phyloP scores from a whole-genome alignment of 169 alveolate genomes.

The Eimeria sp. region DNA sequence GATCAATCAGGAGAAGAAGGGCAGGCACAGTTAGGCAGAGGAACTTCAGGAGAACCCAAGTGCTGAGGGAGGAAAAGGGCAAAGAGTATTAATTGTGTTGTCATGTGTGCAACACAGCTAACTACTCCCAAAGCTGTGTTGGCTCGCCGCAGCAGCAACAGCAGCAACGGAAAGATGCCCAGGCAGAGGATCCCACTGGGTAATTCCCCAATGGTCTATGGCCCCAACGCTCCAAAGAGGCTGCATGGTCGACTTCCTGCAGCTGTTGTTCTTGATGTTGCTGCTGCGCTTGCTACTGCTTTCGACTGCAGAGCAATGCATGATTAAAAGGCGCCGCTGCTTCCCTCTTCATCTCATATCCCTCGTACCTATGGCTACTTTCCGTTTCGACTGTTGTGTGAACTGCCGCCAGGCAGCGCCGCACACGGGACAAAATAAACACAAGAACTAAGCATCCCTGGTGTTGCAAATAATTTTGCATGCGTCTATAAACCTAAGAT shows the following conservation, averaged over 20 bases:
- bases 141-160: too few species aligned
- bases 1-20: background rate
- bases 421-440: background rate
- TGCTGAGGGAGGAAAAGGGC: background rate
- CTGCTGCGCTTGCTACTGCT: background rate
- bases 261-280: background rate
- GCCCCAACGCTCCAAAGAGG: background rate
- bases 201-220: background rate
- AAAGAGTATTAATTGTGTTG: background rate
- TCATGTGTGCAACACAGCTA: background rate
- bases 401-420: background rate
- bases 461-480: background rate
- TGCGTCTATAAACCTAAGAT: background rate
- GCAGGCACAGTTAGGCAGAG: background rate
- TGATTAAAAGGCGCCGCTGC: background rate
- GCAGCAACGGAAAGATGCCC: background rate
- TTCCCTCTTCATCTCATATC: background rate
- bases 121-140: background rate
- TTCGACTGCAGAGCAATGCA: background rate
- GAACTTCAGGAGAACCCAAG: background rate
- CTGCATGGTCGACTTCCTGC: background rate
- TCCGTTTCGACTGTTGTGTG: background rate
- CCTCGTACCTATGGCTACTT: background rate
- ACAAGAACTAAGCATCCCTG: background rate
- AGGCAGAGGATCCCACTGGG: background rate